These are phyloP conservation scores for Phytophthora boehmeriae DNA, from an alignment of 352 stramenopile genomes.

Conservation along the genomic window DNA sequence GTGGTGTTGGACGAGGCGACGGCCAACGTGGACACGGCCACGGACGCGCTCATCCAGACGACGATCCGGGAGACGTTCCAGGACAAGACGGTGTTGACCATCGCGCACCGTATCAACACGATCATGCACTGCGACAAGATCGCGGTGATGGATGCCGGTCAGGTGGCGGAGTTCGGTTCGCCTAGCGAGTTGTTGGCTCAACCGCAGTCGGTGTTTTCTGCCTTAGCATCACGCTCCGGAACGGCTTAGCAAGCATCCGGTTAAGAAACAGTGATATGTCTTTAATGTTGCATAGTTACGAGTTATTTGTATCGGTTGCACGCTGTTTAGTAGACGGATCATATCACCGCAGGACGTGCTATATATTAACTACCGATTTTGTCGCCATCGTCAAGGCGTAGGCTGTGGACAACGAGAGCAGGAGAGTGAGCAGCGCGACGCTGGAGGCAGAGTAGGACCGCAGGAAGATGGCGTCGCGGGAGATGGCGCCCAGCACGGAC, in stretches of 20 bases:
- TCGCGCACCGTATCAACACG: slow-evolving; percentile 92
- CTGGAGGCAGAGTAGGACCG: slow-evolving; percentile 70
- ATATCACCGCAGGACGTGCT: slow-evolving; percentile 50
- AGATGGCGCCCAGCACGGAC: slow-evolving; percentile 76
- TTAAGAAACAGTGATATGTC: too few relatives aligned
- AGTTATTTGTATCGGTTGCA: too few relatives aligned
- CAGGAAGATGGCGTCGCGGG: slow-evolving; percentile 84
- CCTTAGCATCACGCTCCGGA: slow-evolving; percentile 28
- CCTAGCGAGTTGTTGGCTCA: slow-evolving; percentile 74
- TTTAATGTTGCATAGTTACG: too few relatives aligned
- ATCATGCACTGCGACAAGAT: slow-evolving; percentile 91
- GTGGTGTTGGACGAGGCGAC: slow-evolving; percentile 97
- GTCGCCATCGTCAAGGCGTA: slow-evolving; percentile 64
- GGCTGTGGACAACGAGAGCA: slow-evolving; percentile 75
- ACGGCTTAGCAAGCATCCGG: too few relatives aligned
- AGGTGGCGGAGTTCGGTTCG: slow-evolving; percentile 90
- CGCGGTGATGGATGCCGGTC: slow-evolving; percentile 82
- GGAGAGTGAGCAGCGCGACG: slow-evolving; percentile 72
- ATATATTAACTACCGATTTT: too few relatives aligned
- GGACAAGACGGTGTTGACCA: slow-evolving; percentile 90
- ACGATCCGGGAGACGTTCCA: slow-evolving; percentile 88
- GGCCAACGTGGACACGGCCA: slow-evolving; percentile 64
- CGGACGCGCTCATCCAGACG: slow-evolving; percentile 47
- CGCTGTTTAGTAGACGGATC: too few relatives aligned
- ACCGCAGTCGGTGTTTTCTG: slow-evolving; percentile 71